Evolutionary conservation across 768 basidiomycete genomes (phyloP), one percentile per base, ranked within the genome.

Genomic region (Amanita muscaria): DNA sequence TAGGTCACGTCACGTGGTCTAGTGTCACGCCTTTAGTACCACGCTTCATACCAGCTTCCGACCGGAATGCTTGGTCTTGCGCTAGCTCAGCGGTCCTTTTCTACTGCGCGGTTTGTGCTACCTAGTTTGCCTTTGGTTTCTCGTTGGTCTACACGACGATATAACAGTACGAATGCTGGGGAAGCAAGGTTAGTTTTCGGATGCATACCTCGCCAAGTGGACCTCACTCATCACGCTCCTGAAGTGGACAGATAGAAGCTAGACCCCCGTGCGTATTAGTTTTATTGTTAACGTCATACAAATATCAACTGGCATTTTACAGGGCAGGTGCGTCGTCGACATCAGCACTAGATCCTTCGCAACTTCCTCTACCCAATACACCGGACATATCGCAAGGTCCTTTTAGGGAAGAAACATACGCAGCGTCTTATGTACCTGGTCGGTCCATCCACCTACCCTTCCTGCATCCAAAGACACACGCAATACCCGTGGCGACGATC

Each of bases 401-500:
- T 3, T 59, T 67, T 40, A 55, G 66, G 3, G 73, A 75, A 53
- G 59, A 64, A 42, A 56, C 63, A 58, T 76, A 69, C 48, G 73
- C 82, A 7, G 67, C 81, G 18, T 70, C 71, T 23, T 59, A 83
- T 40, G 64, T 84, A 7, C 77, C 77, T 52, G 83, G 84, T 0
- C 80, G 84, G 22, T 65, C 72, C 23, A 49, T 79, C 48, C 68
- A 75, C 55, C 58, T 67, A 0, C 72, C 86, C 0, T 69, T 62
- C 54, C 66, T 70, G 34, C 80, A 84, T 49, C 72, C 77, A 1
- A 70, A 68, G 4, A 78, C 79, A 8, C 77, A 88, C 64, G 63
- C 65, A 47, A 71, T 88, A 44, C 90, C 92, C 42, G 86, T 80
- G 53, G 91, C 89, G 2, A 70, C 72, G 39, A 69, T 98, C 48